Evolutionary conservation across 129 eudicot species (phyloP).

Genomic region (Erigeron canadensis): DNA sequence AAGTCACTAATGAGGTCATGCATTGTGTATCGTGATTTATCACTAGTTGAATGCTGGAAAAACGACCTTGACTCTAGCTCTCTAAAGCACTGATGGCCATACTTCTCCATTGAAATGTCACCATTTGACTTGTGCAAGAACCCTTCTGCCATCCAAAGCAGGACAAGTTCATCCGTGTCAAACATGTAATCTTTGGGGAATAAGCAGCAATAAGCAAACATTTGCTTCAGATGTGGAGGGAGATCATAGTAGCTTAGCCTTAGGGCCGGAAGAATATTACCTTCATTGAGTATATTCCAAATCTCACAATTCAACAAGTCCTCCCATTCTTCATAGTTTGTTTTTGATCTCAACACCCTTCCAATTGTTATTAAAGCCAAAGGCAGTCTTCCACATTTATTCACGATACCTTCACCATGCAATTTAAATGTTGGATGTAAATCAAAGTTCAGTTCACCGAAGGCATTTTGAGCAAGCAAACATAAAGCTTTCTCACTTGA

Average conservation of each 20-base stretch:
- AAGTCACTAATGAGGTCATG: constrained; percentile 40
- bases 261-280: constrained; percentile 25
- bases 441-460: constrained; percentile 16
- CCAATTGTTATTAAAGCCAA: constrained; percentile 37
- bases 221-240: constrained; percentile 33
- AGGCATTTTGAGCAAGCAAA: constrained; percentile 35
- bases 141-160: constrained; percentile 43
- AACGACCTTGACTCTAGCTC: constrained; percentile 25
- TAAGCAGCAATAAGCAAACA: constrained; percentile 38
- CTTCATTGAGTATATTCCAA: constrained; percentile 19
- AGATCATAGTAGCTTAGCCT: constrained; percentile 44
- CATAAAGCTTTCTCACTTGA: constrained; percentile 21
- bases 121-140: constrained; percentile 10
- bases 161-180: constrained; percentile 17
- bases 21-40: constrained; percentile 14
- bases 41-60: constrained; percentile 20
- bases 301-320: constrained; percentile 24
- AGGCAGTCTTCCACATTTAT: constrained; percentile 37
- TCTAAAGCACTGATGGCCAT: constrained; percentile 25
- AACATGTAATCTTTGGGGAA: too few relatives aligned
- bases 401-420: constrained; percentile 32
- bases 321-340: constrained; percentile 22
- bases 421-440: constrained; percentile 22
- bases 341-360: constrained; percentile 22
- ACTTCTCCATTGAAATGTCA: constrained; percentile 29